A percentile compares a stretch with the other conserved stretches of the same genome.
Conservation (phyloP, 768 basidiomycete genomes). For the Coprinellus aureogranulatus region DNA sequence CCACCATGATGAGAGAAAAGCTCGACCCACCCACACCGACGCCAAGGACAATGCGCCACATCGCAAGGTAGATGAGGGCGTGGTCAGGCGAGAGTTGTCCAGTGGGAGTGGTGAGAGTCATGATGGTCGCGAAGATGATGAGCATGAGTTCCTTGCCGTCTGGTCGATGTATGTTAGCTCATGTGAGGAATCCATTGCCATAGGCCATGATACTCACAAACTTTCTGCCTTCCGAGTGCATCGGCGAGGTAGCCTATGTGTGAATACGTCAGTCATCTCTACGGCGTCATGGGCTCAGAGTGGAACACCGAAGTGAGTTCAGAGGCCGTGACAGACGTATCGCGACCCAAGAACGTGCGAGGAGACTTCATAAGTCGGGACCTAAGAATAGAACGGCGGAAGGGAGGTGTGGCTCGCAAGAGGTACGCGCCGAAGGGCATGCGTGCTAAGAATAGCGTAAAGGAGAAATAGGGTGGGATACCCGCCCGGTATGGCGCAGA, state of each 20-base stretch:
- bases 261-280: neutral
- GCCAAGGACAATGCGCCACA: slow-evolving; percentile 73
- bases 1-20: too few species aligned
- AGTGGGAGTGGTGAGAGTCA: slow-evolving; percentile 65
- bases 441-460: too few species aligned
- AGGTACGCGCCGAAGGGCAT: too few species aligned
- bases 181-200: neutral
- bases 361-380: too few species aligned
- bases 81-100: slow-evolving; percentile 50
- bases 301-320: neutral
- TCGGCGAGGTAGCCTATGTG: slow-evolving; percentile 60
- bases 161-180: neutral
- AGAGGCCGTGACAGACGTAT: neutral
- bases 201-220: slow-evolving; percentile 19
- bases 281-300: neutral
- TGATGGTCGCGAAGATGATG: slow-evolving; percentile 75
- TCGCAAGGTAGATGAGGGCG: slow-evolving; percentile 58
- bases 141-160: slow-evolving; percentile 78
- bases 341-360: too few species aligned
- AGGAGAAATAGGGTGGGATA: too few species aligned
- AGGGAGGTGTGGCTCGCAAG: too few species aligned
- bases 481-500: neutral
- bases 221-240: slow-evolving; percentile 63
- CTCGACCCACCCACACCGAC: slow-evolving; percentile 79
- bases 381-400: too few species aligned